Conservation (phyloP, 140 eudicot genomes). For the Bidens hawaiensis region DNA sequence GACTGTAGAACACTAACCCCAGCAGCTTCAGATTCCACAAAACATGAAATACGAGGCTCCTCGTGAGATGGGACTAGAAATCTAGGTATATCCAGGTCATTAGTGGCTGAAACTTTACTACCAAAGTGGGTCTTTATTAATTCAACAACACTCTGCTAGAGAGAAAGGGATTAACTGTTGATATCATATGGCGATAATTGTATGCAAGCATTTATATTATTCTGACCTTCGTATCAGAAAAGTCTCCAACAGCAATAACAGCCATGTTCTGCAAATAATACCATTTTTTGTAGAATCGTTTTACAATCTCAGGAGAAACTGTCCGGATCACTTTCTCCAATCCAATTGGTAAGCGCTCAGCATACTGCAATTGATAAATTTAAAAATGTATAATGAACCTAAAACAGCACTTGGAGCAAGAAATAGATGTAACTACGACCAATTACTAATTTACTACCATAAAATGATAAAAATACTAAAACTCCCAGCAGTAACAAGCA, state of each 20-base stretch:
- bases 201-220: background rate
- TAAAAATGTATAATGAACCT: slow-evolving; percentile 2
- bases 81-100: slow-evolving; percentile 50
- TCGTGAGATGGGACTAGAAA: slow-evolving; percentile 71
- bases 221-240: slow-evolving; percentile 86
- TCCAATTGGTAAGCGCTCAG: slow-evolving; percentile 90
- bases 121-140: slow-evolving; percentile 71
- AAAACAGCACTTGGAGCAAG: slow-evolving; percentile 17
- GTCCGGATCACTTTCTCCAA: slow-evolving; percentile 83
- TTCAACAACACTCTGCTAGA: slow-evolving; percentile 74
- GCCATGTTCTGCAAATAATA: slow-evolving; percentile 86
- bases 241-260: slow-evolving; percentile 91
- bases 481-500: slow-evolving; percentile 15
- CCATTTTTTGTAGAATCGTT: slow-evolving; percentile 78
- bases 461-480: background rate
- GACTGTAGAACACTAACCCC: slow-evolving; percentile 63
- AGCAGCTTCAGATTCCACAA: slow-evolving; percentile 94
- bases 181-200: background rate
- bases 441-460: slow-evolving; percentile 1
- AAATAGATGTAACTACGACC: background rate
- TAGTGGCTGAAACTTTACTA: slow-evolving; percentile 41
- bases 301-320: slow-evolving; percentile 68
- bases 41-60: slow-evolving; percentile 83
- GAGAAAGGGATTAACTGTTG: slow-evolving; percentile 3
- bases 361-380: slow-evolving; percentile 50